Base-by-base conservation (phyloP, 2,329 filamentous ascomycete genomes). In the Colletotrichum caudatum region DNA sequence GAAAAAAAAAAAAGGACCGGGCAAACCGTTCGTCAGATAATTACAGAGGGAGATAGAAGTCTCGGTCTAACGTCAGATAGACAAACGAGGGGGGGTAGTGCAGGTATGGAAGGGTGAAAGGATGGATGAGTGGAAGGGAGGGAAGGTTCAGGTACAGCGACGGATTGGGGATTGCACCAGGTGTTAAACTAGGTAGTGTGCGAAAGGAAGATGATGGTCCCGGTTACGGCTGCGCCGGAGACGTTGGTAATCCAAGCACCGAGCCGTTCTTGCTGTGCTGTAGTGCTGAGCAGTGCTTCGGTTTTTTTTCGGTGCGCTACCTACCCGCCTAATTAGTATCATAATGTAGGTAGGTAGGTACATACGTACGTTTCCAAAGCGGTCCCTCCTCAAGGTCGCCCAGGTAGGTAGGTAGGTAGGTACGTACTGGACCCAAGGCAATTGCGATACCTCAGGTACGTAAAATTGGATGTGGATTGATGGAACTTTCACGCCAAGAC, bases 61-160 rank as follows among this genome's bases (percentile, higher is more conserved):
- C 33, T 51, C 60, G 56, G 61, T 58, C 26, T 41, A 58, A 23
- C 46, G 46, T 48, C 1, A 46, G 44, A 5, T n/a, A n/a, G 44
- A n/a, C 44, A 46, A 37, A 46, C n/a, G 50, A 48, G 37, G 62
- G 39, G 39, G 51, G n/a, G 62, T 46, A 48, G n/a, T n/a, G 20
- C 18, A 48, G 46, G 46, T 37, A 41, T 64, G 63, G 63, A 62
- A 60, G 48, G 63, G 53, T 59, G 53, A 59, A 63, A 51, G 37
- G 57, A 63, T 29, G 63, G 33, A 58, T 20, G 62, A 62, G 59
- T 37, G 44, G 53, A 37, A 46, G 51, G 63, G 29, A 60, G 53
- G 39, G 50, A 50, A 62, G 44, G 61, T 56, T 59, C 54, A 57
- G 33, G 54, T 63, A 63, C 53, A 53, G 20, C 23, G 41, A 48